phyloP scores from a whole-genome alignment of 1,284 basidiomycete species.

The Ceratobasidium sp. region DNA sequence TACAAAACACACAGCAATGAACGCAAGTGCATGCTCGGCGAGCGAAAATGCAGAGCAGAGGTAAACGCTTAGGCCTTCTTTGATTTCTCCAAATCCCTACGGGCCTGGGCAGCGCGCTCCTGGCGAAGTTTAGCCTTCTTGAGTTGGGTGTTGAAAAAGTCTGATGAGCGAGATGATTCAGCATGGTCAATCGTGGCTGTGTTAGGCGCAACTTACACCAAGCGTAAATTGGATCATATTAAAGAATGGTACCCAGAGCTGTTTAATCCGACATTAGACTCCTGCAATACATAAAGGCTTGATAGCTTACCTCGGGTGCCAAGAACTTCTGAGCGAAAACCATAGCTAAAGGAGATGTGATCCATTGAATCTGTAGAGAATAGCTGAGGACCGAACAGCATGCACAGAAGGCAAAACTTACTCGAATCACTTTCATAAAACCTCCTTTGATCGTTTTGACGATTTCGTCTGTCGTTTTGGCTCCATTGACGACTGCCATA shows the following conservation, averaged over 20 bases:
- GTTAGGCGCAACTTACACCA: constrained; percentile 58
- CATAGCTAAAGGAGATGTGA: constrained; percentile 74
- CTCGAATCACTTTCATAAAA: constrained; percentile 77
- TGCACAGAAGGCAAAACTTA: constrained; percentile 49
- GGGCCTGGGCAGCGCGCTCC: constrained; percentile 23
- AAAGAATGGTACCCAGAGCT: constrained; percentile 82
- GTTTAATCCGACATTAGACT: constrained; percentile 7
- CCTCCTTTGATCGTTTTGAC: constrained; percentile 74
- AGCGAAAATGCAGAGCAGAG: not conserved
- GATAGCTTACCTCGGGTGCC: constrained; percentile 64
- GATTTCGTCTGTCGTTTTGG: constrained; percentile 70
- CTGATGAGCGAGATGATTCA: constrained; percentile 51
- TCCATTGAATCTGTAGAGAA: constrained; percentile 66
- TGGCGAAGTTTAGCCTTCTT: constrained; percentile 62
- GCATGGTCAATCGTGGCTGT: not conserved
- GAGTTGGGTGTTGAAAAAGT: constrained; percentile 74
- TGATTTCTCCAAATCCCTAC: constrained; percentile 34
- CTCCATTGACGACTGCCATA: constrained; percentile 87
- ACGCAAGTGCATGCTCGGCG: not conserved
- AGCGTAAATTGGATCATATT: constrained; percentile 69
- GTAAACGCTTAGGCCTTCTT: constrained; percentile 44
- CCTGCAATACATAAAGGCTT: not conserved
- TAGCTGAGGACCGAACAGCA: constrained; percentile 41
- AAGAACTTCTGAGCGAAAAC: constrained; percentile 77
- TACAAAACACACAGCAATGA: constrained; percentile 42